A percentile compares a stretch with the other conserved stretches of the same genome.
Evolutionary conservation across 1,284 basidiomycete genomes (phyloP).

Genomic region (Cystobasidiaceae sp.): DNA sequence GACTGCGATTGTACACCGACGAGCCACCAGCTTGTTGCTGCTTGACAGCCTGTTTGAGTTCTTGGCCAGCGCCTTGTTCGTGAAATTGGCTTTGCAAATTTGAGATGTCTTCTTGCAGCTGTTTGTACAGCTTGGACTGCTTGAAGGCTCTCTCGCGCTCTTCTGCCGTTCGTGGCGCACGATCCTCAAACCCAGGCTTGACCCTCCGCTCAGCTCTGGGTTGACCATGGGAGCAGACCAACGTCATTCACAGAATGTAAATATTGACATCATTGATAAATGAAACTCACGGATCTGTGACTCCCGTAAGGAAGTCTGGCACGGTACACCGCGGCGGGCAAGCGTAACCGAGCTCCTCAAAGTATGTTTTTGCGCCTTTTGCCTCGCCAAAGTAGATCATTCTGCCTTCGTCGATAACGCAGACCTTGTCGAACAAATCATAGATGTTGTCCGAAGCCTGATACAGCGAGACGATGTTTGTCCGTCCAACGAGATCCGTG

Average conservation of each 20-base stretch:
- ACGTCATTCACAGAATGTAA: no score
- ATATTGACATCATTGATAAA: no score
- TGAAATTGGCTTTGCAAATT: background rate
- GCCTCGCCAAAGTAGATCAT: conserved; percentile 48
- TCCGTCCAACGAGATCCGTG: conserved; percentile 71
- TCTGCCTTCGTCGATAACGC: conserved; percentile 30
- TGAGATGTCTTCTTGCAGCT: background rate
- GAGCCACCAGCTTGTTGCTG: conserved; percentile 14
- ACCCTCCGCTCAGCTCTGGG: conserved; percentile 9
- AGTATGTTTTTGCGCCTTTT: conserved; percentile 69
- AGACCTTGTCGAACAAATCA: conserved; percentile 44
- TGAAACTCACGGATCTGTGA: conserved; percentile 6
- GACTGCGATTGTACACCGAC: conserved; percentile 9
- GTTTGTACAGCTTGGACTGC: conserved; percentile 8
- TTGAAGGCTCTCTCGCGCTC: conserved; percentile 18
- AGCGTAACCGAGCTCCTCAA: conserved; percentile 69
- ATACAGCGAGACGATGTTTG: conserved; percentile 75
- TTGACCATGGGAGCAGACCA: no score
- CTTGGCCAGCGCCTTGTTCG: conserved; percentile 43
- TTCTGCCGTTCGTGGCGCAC: conserved; percentile 16
- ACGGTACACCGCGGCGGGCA: conserved; percentile 63
- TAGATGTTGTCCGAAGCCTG: conserved; percentile 56
- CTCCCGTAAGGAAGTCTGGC: conserved; percentile 10
- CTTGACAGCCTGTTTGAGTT: conserved; percentile 51
- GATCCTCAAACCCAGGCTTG: conserved; percentile 13